These are phyloP conservation scores for Lablab purpureus DNA, from an alignment of 306 rosid species.

Conservation along the genomic window DNA sequence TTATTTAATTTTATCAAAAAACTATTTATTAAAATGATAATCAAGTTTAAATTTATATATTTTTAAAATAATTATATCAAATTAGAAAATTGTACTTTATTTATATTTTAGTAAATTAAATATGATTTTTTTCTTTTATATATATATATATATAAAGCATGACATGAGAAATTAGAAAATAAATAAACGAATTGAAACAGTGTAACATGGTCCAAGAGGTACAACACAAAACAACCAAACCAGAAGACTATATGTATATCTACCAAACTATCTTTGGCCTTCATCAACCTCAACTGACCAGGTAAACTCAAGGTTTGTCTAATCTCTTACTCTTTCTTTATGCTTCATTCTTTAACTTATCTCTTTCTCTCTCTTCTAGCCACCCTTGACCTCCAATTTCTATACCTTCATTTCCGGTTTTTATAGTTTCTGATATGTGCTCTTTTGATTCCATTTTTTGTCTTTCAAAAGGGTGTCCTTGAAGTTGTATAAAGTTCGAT, in stretches of 20 bases:
- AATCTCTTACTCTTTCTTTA: constrained; percentile 23
- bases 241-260: background rate
- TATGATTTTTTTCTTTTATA: no score
- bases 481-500: constrained; percentile 34
- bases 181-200: constrained; percentile 3
- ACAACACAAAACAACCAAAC: constrained; percentile 32
- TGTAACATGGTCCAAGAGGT: constrained; percentile 7
- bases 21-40: background rate
- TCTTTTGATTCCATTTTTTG: constrained; percentile 8
- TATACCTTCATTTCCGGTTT: constrained; percentile 29
- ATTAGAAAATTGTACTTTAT: no score
- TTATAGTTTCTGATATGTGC: constrained; percentile 20
- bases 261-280: background rate
- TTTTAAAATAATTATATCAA: no score
- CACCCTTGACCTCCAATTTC: constrained; percentile 36
- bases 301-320: constrained; percentile 51
- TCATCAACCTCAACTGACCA: constrained; percentile 39
- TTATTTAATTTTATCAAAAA: no score
- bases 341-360: constrained; percentile 31
- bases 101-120: no score
- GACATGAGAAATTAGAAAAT: constrained; percentile 5
- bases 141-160: background rate
- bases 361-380: constrained; percentile 39
- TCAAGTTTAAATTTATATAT: no score
- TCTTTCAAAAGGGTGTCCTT: constrained; percentile 6